phyloP scores from a whole-genome alignment of 495 filamentous ascomycete species.

The Pseudomonodictys pantanalensis region DNA sequence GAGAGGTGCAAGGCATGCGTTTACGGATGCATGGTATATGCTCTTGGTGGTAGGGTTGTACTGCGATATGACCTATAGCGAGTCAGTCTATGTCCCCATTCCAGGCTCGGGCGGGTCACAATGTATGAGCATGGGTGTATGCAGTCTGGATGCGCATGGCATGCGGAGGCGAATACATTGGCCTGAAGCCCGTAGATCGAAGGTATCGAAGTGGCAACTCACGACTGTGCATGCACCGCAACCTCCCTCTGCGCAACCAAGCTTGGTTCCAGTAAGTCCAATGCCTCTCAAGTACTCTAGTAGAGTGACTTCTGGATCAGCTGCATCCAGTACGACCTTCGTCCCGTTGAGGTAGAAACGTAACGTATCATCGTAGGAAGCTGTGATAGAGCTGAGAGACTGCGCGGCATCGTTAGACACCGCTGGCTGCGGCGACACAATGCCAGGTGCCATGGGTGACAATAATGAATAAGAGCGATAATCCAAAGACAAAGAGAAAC shows the following conservation, averaged over 20 bases:
- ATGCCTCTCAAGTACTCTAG: conserved; percentile 89
- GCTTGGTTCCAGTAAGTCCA: conserved; percentile 67
- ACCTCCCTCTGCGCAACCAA: conserved; percentile 88
- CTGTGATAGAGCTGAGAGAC: conserved; percentile 56
- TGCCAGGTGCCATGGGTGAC: conserved; percentile 58
- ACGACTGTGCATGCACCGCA: conserved; percentile 97
- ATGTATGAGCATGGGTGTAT: too few species aligned
- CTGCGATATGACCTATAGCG: conserved; percentile 73
- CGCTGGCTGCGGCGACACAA: conserved; percentile 47
- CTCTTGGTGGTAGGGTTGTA: conserved; percentile 85
- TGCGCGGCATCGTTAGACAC: conserved; percentile 45
- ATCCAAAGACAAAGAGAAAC: neutral
- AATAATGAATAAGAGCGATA: neutral
- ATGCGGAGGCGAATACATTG: too few species aligned
- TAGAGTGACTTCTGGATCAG: conserved; percentile 88
- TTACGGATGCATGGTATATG: conserved; percentile 89
- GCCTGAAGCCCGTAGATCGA: neutral
- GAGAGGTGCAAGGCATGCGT: conserved; percentile 90
- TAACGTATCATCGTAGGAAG: conserved; percentile 57
- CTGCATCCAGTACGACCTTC: conserved; percentile 71
- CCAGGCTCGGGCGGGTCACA: too few species aligned
- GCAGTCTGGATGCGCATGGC: too few species aligned
- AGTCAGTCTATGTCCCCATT: conserved; percentile 1
- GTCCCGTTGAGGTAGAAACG: conserved; percentile 95
- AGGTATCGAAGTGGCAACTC: conserved; percentile 30